phyloP scores from a whole-genome alignment of 179 eudicot genomes.

The Beta lomatogona region DNA sequence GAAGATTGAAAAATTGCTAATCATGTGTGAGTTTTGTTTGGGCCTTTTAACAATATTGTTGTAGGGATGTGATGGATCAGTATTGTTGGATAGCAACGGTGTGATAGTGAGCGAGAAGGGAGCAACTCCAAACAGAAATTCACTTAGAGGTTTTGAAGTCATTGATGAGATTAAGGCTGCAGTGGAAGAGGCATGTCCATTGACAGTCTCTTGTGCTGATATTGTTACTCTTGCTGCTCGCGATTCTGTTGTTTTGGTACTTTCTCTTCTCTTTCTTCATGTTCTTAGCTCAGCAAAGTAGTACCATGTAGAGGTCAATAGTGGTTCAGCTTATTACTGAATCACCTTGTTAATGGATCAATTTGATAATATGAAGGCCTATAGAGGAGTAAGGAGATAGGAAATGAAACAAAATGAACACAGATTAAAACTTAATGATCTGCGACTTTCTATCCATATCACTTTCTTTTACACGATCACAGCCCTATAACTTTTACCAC shows the following conservation, averaged over 20 bases:
- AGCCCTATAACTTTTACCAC: no score
- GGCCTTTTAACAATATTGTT: no score
- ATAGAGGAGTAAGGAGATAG: no score
- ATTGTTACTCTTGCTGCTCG: conserved; percentile 72
- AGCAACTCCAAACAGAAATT: conserved; percentile 61
- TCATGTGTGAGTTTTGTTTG: conserved; percentile 3
- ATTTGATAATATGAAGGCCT: no score
- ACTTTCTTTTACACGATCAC: no score
- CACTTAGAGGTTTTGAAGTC: conserved; percentile 61
- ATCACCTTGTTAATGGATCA: no score
- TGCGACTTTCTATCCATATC: no score
- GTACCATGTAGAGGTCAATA: no score
- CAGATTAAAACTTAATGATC: no score
- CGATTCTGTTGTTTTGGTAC: conserved; percentile 60
- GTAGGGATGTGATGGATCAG: conserved; percentile 80
- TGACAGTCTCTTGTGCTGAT: conserved; percentile 74
- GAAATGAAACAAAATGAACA: no score
- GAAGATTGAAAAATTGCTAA: background rate
- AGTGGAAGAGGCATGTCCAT: conserved; percentile 64
- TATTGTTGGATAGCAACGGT: conserved; percentile 51
- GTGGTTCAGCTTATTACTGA: no score
- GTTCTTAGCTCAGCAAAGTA: background rate
- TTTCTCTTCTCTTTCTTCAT: background rate
- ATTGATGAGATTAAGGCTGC: conserved; percentile 58
- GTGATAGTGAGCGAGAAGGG: conserved; percentile 59